Base-by-base conservation (phyloP, 345 rosid species). In the Brassica rapa region DNA sequence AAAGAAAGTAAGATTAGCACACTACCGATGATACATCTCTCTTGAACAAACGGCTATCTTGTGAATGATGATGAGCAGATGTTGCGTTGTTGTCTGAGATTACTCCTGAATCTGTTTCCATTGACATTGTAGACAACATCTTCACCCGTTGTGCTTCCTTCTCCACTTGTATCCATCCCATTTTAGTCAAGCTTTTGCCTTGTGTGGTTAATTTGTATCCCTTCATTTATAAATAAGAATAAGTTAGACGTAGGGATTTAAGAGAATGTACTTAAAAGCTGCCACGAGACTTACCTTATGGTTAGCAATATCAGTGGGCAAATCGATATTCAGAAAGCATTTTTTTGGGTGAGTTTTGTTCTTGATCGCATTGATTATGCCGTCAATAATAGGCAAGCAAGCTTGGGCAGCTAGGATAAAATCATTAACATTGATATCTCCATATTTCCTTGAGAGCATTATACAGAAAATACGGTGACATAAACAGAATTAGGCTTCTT, bases 171-270 rank as follows among this genome's bases (percentile, higher is more conserved):
- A 68, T 87, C 98, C 99, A 95, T 60, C 93, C 91, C 98, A 89
- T 89, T 84, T 65, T 84, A 75, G 81, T 80, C 39, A 91, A 77
- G 85, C 86, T 89, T 82, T 85, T 93, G 19, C 99, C 94, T 82
- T 93, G 99, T 74, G 73, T 88, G 4, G 97, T 88, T 75, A 94
- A 81, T 85, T 91, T 89, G 84, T 94, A 92, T 56, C 97, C 98
- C 98, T 94, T 66, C 80, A 83, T 69, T 67, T 49, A 14, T 51
- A 11, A 46, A 51, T 7, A 39, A 63, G 21, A 68, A 75, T 30
- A 19, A 57, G 55, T 53, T 25, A 72, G 55, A 8, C 43, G 46
- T 55, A 27, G 21, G 16, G 6, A 12, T 1, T 10, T 14, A 46
- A 46, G n/a, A 46, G 15, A 46, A 46, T 46, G 53, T 46, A 7